A percentile compares a stretch with the other conserved stretches of the same genome.
phyloP scores from a whole-genome alignment of 2,329 filamentous ascomycete species.

The Phoma herbarum region DNA sequence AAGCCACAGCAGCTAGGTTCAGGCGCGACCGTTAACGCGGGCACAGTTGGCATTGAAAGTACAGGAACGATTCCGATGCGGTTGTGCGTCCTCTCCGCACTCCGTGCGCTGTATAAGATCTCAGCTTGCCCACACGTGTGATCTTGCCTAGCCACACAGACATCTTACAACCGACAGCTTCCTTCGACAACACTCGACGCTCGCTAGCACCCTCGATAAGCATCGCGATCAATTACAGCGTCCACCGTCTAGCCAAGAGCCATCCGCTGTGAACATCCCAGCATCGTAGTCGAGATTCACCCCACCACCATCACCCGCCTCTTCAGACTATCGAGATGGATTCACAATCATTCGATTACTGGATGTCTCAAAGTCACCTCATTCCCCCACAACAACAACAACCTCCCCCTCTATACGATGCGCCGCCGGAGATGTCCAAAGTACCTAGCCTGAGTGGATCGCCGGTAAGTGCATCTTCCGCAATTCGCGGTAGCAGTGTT shows the following conservation, averaged over 20 bases:
- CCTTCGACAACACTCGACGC: conserved; percentile 5
- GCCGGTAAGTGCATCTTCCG: conserved; percentile 40
- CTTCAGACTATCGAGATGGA: conserved; percentile 39
- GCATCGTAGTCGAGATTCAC: background rate
- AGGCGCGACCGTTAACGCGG: conserved; percentile 37
- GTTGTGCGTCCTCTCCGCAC: conserved; percentile 22
- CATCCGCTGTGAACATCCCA: conserved; percentile 2
- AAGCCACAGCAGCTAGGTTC: conserved; percentile 25
- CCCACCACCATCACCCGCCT: background rate
- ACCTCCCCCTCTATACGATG: conserved; percentile 41
- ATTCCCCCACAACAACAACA: conserved; percentile 47
- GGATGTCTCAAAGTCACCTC: conserved; percentile 48
- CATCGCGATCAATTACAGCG: background rate
- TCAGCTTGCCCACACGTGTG: conserved; percentile 44
- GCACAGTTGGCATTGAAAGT: conserved; percentile 25
- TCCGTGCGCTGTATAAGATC: conserved; percentile 45
- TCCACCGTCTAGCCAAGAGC: background rate
- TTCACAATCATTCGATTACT: conserved; percentile 49
- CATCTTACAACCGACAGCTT: conserved; percentile 25
- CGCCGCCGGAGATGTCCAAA: conserved; percentile 47
- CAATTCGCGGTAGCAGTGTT: too few species aligned
- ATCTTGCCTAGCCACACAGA: conserved; percentile 35
- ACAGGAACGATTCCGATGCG: conserved; percentile 35
- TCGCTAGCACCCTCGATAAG: background rate
- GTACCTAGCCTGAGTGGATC: conserved; percentile 52